Evolutionary conservation across 139 green algal genomes (phyloP).

Genomic region (Chlorella sp.): DNA sequence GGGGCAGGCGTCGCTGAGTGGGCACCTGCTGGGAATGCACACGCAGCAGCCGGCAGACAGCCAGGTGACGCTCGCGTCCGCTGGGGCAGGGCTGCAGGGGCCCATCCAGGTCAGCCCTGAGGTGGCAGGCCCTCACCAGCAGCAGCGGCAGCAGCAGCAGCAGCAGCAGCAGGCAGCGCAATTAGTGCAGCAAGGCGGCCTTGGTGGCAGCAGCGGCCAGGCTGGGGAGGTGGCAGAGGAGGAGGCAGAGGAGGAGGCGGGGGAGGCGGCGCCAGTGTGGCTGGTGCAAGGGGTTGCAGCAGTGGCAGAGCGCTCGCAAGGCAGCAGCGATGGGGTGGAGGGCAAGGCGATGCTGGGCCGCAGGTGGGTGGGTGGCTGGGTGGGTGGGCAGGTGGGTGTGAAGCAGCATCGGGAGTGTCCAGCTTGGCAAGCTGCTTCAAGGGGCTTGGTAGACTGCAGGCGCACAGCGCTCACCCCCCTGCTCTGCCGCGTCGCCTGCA

Average conservation of each 20-base stretch:
- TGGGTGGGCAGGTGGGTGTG: not conserved
- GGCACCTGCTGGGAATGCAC: not conserved
- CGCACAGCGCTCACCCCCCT: too few relatives aligned
- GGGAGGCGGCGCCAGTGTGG: not conserved
- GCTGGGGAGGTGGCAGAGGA: not conserved
- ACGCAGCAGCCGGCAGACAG: conserved; percentile 14
- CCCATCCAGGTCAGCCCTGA: not conserved
- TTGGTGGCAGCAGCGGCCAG: not conserved
- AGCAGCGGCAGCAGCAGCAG: not conserved
- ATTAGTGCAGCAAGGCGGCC: not conserved
- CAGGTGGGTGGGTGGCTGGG: conserved; percentile 8
- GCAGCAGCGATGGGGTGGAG: not conserved
- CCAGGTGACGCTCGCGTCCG: conserved; percentile 19
- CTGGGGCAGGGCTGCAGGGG: not conserved
- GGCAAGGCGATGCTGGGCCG: conserved; percentile 38
- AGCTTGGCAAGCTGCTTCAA: too few relatives aligned
- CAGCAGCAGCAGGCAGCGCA: not conserved
- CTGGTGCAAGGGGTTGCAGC: conserved; percentile 9
- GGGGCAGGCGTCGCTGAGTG: not conserved
- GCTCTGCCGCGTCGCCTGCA: not conserved
- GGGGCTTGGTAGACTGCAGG: not conserved
- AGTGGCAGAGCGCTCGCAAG: conserved; percentile 18
- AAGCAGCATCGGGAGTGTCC: not conserved
- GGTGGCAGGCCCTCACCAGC: not conserved
- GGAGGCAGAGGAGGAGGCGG: not conserved